Evolutionary conservation across 495 filamentous ascomycete genomes (phyloP).

Genomic region (Hypoxylon lienhwacheense): DNA sequence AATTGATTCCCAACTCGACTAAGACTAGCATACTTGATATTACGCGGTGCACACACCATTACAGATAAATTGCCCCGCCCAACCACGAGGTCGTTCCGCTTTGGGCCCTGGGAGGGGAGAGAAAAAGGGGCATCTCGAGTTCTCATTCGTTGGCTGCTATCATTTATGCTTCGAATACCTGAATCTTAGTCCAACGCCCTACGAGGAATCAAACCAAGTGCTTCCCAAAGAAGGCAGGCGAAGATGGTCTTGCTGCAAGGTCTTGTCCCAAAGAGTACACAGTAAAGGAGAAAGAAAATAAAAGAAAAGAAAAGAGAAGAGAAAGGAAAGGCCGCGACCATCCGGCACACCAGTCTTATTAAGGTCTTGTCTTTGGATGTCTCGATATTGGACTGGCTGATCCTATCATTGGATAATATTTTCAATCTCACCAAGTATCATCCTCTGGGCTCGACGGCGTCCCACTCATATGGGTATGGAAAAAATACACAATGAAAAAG

Average conservation of each 20-base stretch:
- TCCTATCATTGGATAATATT: too few species aligned
- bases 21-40: conserved; percentile 19
- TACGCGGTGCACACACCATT: too few species aligned
- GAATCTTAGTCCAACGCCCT: conserved; percentile 28
- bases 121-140: conserved; percentile 7
- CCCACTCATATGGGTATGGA: too few species aligned
- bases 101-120: neutral
- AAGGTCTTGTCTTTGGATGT: conserved; percentile 24
- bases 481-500: too few species aligned
- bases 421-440: too few species aligned
- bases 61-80: conserved; percentile 20
- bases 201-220: conserved; percentile 12
- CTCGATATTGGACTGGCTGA: conserved; percentile 16
- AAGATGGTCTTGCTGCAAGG: conserved; percentile 18
- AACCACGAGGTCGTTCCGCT: conserved; percentile 17
- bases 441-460: too few species aligned
- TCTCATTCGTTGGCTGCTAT: conserved; percentile 21
- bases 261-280: conserved; percentile 8
- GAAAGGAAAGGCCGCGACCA: conserved; percentile 29
- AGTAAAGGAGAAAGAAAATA: conserved; percentile 13
- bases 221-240: conserved; percentile 27
- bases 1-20: conserved; percentile 22
- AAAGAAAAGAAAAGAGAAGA: neutral
- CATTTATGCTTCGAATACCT: conserved; percentile 33
- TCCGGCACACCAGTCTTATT: conserved; percentile 23